Conservation (phyloP, 176 grass and related monocot genomes). For the Bonia amplexicaulis region DNA sequence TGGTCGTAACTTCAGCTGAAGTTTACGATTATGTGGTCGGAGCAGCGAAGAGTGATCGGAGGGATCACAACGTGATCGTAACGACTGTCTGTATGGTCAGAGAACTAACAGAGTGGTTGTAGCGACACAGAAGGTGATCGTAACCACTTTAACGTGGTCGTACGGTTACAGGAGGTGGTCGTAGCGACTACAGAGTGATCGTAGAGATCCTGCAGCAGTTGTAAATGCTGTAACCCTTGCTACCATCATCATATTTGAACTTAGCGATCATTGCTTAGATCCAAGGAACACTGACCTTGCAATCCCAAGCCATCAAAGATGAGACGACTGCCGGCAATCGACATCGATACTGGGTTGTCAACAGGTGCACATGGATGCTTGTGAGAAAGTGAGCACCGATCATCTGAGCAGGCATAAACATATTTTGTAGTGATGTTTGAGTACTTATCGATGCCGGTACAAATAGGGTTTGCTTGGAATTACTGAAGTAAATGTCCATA, state of each 20-base stretch:
- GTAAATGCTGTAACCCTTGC: neutral
- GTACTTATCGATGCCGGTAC: conserved; percentile 23
- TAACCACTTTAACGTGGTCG: no score
- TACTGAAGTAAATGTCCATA: conserved; percentile 39
- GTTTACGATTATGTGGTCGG: no score
- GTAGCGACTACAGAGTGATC: no score
- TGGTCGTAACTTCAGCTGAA: no score
- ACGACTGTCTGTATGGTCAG: no score
- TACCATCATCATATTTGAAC: conserved; percentile 20
- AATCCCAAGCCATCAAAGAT: conserved; percentile 32
- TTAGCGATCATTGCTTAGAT: neutral
- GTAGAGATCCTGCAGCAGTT: no score
- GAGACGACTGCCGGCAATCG: conserved; percentile 2
- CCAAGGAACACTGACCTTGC: conserved; percentile 31
- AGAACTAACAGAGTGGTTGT: no score
- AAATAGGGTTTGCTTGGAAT: conserved; percentile 35
- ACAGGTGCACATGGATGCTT: conserved; percentile 18
- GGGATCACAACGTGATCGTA: no score
- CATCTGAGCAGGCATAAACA: conserved; percentile 56
- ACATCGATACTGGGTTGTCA: conserved; percentile 6
- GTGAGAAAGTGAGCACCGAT: conserved; percentile 25
- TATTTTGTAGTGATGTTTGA: conserved; percentile 39
- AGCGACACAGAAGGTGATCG: no score
- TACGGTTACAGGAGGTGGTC: no score
- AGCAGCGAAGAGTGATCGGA: no score